phyloP scores from a whole-genome alignment of 164 flowering plant species.

The Aristolochia californica region DNA sequence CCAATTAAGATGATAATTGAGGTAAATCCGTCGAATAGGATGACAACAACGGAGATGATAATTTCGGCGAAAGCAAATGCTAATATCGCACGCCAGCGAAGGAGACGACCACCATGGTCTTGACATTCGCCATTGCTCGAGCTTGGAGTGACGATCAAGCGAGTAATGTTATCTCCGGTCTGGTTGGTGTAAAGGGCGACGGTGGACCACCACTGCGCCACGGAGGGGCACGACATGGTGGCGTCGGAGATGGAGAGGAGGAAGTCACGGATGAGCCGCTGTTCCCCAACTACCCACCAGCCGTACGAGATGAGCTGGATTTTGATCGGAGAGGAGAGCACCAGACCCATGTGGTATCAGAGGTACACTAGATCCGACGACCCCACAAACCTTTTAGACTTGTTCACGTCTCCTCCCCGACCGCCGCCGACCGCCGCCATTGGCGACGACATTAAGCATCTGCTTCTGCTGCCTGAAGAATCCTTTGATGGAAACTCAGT shows the following conservation, averaged over 20 bases:
- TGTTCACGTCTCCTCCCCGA: conserved; percentile 23
- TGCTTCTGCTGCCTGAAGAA: conserved; percentile 20
- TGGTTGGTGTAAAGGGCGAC: conserved; percentile 79
- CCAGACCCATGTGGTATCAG: conserved; percentile 95
- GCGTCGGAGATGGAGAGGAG: conserved; percentile 57
- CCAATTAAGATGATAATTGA: too few relatives aligned
- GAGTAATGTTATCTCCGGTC: conserved; percentile 73
- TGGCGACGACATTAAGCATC: conserved; percentile 10
- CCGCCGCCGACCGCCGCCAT: too few relatives aligned
- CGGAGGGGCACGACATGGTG: conserved; percentile 42
- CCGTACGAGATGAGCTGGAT: conserved; percentile 91
- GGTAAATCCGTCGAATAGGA: too few relatives aligned
- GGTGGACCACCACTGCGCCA: conserved; percentile 84
- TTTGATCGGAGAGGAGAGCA: conserved; percentile 65
- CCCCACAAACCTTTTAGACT: conserved; percentile 66
- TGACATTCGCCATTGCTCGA: too few relatives aligned
- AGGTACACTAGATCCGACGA: conserved; percentile 73
- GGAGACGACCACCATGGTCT: too few relatives aligned
- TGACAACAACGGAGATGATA: too few relatives aligned
- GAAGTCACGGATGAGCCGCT: conserved; percentile 69
- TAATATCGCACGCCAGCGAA: too few relatives aligned
- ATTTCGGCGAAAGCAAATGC: too few relatives aligned
- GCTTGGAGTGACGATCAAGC: conserved; percentile 25
- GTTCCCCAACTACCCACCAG: conserved; percentile 42
- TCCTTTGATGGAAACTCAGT: too few relatives aligned